A percentile compares a stretch with the other conserved stretches of the same genome.
phyloP scores from a whole-genome alignment of 2,329 filamentous ascomycete species.

The Exophiala mesophila region DNA sequence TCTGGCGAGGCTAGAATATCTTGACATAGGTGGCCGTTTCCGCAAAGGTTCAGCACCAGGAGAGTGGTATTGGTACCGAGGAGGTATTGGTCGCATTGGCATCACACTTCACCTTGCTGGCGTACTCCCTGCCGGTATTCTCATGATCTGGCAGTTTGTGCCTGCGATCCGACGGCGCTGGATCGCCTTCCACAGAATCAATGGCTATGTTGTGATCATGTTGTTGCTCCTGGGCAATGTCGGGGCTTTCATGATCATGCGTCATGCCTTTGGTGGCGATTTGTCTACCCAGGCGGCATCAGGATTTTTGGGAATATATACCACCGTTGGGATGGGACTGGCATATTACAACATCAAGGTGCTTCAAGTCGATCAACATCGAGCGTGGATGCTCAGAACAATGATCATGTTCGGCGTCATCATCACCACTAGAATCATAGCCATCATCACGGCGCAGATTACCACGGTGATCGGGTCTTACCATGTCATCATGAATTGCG shows the following conservation, averaged over 20 bases:
- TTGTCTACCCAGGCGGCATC: conserved; percentile 46
- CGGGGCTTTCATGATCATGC: conserved; percentile 50
- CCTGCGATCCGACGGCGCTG: conserved; percentile 41
- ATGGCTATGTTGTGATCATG: conserved; percentile 51
- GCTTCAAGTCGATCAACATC: conserved; percentile 57
- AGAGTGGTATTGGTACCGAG: conserved; percentile 13
- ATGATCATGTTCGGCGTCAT: conserved; percentile 38
- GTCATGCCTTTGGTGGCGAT: conserved; percentile 51
- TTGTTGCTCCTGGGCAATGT: conserved; percentile 44
- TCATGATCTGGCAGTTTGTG: conserved; percentile 38
- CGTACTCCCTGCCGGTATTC: conserved; percentile 34
- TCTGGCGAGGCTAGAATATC: conserved; percentile 46
- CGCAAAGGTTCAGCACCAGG: conserved; percentile 4
- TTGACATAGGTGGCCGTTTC: conserved; percentile 41
- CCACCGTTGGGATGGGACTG: conserved; percentile 40
- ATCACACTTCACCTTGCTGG: conserved; percentile 38
- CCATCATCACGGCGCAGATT: conserved; percentile 40
- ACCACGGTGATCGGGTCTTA: conserved; percentile 34
- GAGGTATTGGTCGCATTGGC: conserved; percentile 25
- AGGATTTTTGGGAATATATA: conserved; percentile 42
- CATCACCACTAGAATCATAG: conserved; percentile 30
- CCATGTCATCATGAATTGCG: conserved; percentile 38
- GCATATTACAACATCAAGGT: conserved; percentile 54
- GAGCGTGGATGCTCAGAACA: conserved; percentile 56
- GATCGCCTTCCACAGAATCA: conserved; percentile 54